These are phyloP conservation scores for Allium cepa DNA, from an alignment of 106 monocot species.

Conservation along the genomic window DNA sequence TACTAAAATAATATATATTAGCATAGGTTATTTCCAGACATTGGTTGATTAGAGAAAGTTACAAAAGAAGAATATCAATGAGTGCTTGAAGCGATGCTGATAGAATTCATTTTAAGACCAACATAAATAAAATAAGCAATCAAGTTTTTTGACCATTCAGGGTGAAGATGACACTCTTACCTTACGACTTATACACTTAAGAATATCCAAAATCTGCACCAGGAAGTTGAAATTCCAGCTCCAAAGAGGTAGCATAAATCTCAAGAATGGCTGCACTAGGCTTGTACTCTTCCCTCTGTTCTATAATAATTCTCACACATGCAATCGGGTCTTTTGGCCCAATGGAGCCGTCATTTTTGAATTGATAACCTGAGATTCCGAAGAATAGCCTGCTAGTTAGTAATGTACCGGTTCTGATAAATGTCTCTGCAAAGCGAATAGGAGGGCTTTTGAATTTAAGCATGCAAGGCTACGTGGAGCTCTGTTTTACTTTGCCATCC, in stretches of 20 bases:
- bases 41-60: too few species aligned
- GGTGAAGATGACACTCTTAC: too few species aligned
- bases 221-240: conserved; percentile 58
- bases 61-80: too few species aligned
- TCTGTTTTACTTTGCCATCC: conserved; percentile 25
- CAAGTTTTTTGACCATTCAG: too few species aligned
- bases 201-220: too few species aligned
- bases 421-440: conserved; percentile 50
- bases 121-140: too few species aligned
- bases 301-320: conserved; percentile 43
- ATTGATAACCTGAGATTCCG: conserved; percentile 54
- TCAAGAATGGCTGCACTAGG: conserved; percentile 75
- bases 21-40: too few species aligned
- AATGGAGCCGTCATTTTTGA: conserved; percentile 47
- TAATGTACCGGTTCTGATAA: conserved; percentile 41
- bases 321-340: conserved; percentile 41
- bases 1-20: too few species aligned
- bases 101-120: too few species aligned
- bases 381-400: conserved; percentile 54
- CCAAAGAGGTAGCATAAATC: conserved; percentile 63
- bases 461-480: conserved; percentile 73
- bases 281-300: conserved; percentile 59
- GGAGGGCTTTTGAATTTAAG: conserved; percentile 65
- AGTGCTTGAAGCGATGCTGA: too few species aligned
- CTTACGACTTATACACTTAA: too few species aligned